Evolutionary conservation across 2,329 filamentous ascomycete genomes (phyloP).

Genomic region (Cordyceps cicadae): DNA sequence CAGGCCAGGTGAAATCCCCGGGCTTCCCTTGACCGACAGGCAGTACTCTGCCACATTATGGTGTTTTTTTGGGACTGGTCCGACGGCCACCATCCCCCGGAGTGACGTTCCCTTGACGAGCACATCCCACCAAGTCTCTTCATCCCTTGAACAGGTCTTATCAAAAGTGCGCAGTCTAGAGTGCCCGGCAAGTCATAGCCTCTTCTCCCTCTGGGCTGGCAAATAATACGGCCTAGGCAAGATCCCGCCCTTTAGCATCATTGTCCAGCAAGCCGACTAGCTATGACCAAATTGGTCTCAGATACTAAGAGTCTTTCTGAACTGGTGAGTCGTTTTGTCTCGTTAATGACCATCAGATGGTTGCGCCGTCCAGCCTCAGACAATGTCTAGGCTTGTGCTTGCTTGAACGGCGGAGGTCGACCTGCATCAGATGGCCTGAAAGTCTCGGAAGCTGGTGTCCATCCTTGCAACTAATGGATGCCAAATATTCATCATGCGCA

Average conservation of each 20-base stretch:
- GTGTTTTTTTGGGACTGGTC: not conserved
- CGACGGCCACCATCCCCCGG: not conserved
- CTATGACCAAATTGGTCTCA: not conserved
- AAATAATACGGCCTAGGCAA: not conserved
- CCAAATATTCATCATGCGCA: not conserved
- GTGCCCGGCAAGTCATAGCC: not conserved
- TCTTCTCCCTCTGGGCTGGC: not conserved
- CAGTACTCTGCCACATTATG: not conserved
- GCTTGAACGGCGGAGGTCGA: not conserved
- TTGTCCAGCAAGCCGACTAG: not conserved
- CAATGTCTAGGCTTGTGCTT: conserved; percentile 1
- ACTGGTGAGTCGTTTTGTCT: not conserved
- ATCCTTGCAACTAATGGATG: not conserved
- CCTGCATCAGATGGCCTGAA: not conserved
- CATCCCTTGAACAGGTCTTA: conserved; percentile 9
- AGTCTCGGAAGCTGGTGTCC: not conserved
- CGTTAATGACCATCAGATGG: not conserved
- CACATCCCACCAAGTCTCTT: conserved; percentile 1
- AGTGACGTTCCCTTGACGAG: not conserved
- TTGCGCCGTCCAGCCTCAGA: not conserved
- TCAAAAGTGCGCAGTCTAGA: not conserved
- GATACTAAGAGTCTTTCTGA: not conserved
- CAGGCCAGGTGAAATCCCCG: not conserved
- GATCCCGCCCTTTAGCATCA: not conserved
- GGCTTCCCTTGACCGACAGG: not conserved